Conservation (phyloP, 345 rosid genomes). For the Anastatica hierochuntica region DNA sequence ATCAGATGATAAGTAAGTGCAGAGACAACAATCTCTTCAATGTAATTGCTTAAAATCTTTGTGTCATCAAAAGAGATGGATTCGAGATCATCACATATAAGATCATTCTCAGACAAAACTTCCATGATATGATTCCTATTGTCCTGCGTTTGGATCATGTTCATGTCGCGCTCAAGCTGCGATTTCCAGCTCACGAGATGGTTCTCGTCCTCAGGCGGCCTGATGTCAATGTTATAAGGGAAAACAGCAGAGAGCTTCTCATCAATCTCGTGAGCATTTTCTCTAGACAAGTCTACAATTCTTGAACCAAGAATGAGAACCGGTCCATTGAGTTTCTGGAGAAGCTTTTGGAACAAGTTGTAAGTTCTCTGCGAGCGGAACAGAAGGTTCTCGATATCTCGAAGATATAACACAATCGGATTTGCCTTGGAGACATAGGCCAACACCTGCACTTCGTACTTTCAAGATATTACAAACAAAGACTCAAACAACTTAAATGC, state of each 20-base stretch:
- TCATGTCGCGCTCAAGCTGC: constrained; percentile 92
- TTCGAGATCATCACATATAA: constrained; percentile 81
- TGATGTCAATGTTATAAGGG: constrained; percentile 82
- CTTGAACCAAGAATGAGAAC: constrained; percentile 82
- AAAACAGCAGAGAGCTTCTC: constrained; percentile 58
- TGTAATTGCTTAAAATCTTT: constrained; percentile 59
- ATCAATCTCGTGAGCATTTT: constrained; percentile 40
- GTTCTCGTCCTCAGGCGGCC: constrained; percentile 77
- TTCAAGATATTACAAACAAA: not conserved
- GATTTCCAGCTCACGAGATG: constrained; percentile 86
- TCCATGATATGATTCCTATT: constrained; percentile 83
- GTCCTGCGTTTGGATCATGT: constrained; percentile 81
- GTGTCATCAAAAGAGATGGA: constrained; percentile 59
- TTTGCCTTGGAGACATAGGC: constrained; percentile 58
- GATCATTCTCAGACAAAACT: constrained; percentile 80
- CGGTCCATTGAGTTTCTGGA: constrained; percentile 63
- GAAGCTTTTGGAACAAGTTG: constrained; percentile 67
- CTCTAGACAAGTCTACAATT: constrained; percentile 39
- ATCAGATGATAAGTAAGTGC: constrained; percentile 85
- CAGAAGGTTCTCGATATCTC: constrained; percentile 64
- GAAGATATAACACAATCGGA: constrained; percentile 69
- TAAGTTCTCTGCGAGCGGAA: constrained; percentile 60
- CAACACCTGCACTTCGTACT: constrained; percentile 45
- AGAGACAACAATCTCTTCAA: constrained; percentile 85
- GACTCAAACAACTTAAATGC: not conserved